Percentiles rank a stretch among this genome's conserved stretches.
These are phyloP conservation scores for Pythium aquatile DNA, from an alignment of 352 stramenopile species.

Conservation along the genomic window DNA sequence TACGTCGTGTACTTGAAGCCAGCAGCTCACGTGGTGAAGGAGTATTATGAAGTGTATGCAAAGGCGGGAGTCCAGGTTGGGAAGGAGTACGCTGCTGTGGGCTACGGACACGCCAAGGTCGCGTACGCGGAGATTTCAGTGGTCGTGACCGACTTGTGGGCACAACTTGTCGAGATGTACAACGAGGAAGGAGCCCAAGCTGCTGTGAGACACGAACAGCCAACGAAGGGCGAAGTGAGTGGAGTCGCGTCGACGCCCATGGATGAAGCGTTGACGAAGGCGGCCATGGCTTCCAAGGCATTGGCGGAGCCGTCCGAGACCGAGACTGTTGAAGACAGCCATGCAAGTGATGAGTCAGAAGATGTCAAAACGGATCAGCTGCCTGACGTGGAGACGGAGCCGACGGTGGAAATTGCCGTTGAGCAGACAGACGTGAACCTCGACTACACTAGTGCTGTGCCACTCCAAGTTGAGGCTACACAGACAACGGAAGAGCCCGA, in stretches of 20 bases:
- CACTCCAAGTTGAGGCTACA: not conserved
- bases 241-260: slow-evolving; percentile 14
- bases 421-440: slow-evolving; percentile 12
- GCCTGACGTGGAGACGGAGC: not conserved
- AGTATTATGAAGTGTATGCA: slow-evolving; percentile 11
- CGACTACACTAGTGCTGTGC: not conserved
- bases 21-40: not conserved
- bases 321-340: not conserved
- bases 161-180: slow-evolving; percentile 22
- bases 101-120: not conserved
- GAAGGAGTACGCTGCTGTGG: not conserved
- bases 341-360: not conserved
- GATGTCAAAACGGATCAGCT: not conserved
- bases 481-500: not conserved
- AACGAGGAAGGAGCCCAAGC: slow-evolving; percentile 15
- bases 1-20: not conserved
- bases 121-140: not conserved
- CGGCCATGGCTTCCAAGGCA: slow-evolving; percentile 38
- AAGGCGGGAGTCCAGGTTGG: not conserved
- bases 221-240: not conserved
- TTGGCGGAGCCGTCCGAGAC: slow-evolving; percentile 12
- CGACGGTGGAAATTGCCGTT: slow-evolving; percentile 14
- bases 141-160: slow-evolving; percentile 2
- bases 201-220: not conserved
- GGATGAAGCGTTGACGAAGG: slow-evolving; percentile 28